Evolutionary conservation across 495 filamentous ascomycete genomes (phyloP).

Genomic region (Pyrenopolyporus hunteri): DNA sequence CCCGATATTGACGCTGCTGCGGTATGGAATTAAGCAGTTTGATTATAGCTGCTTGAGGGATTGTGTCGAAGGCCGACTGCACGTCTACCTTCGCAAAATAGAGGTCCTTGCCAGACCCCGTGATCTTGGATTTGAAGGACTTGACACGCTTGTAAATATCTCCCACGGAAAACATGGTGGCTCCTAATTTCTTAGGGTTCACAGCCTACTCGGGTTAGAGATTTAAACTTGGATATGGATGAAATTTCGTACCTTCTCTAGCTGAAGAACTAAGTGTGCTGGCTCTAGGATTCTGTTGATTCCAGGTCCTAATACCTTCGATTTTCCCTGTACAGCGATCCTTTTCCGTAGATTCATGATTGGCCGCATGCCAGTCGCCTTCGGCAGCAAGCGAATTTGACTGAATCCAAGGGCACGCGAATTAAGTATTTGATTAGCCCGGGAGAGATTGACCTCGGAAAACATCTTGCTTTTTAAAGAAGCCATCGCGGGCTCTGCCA

Average conservation of each 20-base stretch:
- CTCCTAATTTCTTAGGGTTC: constrained; percentile 69
- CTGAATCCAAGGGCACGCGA: constrained; percentile 73
- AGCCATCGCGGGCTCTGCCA: constrained; percentile 75
- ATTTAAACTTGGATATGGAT: not conserved
- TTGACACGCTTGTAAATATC: constrained; percentile 83
- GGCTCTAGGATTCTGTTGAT: constrained; percentile 84
- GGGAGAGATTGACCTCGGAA: constrained; percentile 69
- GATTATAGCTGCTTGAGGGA: constrained; percentile 80
- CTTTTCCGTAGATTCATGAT: constrained; percentile 85
- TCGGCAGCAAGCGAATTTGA: constrained; percentile 81
- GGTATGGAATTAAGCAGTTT: constrained; percentile 67
- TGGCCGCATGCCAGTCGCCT: constrained; percentile 68
- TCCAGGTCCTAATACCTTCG: constrained; percentile 66
- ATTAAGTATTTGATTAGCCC: constrained; percentile 64
- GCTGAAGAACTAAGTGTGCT: constrained; percentile 74
- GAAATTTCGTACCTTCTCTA: constrained; percentile 63
- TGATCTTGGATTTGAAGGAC: constrained; percentile 63
- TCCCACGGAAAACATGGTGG: constrained; percentile 77
- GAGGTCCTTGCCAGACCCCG: constrained; percentile 32
- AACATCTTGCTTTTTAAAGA: constrained; percentile 77
- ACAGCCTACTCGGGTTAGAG: constrained; percentile 45
- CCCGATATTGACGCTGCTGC: constrained; percentile 69
- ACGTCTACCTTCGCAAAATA: constrained; percentile 96
- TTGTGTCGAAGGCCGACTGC: constrained; percentile 91
- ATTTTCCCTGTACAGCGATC: constrained; percentile 57